A percentile compares a stretch with the other conserved stretches of the same genome.
These are phyloP conservation scores for Skeletonema potamos DNA, from an alignment of 108 stramenopile genomes.

Conservation along the genomic window DNA sequence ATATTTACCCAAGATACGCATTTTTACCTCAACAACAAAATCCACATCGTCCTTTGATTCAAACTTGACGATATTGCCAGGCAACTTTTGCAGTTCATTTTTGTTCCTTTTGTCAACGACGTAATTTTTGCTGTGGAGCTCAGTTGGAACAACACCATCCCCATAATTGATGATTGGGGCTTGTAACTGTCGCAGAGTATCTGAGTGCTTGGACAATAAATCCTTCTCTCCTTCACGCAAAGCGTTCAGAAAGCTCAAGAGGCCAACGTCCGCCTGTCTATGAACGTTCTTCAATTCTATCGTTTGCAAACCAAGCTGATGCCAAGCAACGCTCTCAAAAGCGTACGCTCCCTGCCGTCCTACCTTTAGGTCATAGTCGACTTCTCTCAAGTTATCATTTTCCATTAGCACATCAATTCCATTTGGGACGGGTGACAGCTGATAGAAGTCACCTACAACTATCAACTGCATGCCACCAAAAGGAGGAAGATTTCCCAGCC, in stretches of 20 bases:
- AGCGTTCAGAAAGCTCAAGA: slow-evolving; percentile 55
- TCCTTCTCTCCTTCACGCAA: slow-evolving; percentile 37
- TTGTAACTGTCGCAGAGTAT: slow-evolving; percentile 5
- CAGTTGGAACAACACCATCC: slow-evolving; percentile 36
- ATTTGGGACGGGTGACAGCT: slow-evolving; percentile 67
- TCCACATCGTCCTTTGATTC: slow-evolving; percentile 28
- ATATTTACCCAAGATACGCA: slow-evolving; percentile 14
- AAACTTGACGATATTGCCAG: slow-evolving; percentile 13
- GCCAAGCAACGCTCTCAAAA: slow-evolving; percentile 49
- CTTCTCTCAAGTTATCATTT: slow-evolving; percentile 19
- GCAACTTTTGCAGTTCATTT: slow-evolving; percentile 37
- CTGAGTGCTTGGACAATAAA: background rate
- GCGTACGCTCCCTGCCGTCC: slow-evolving; percentile 45
- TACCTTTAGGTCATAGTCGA: slow-evolving; percentile 22
- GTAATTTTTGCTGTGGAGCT: slow-evolving; percentile 47
- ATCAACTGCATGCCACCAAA: slow-evolving; percentile 81
- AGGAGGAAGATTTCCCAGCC: slow-evolving; percentile 41
- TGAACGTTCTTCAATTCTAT: slow-evolving; percentile 47
- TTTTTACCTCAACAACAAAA: slow-evolving; percentile 9
- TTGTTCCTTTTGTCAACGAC: slow-evolving; percentile 46
- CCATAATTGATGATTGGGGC: slow-evolving; percentile 5
- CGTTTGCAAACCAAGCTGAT: slow-evolving; percentile 3
- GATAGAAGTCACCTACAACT: slow-evolving; percentile 79
- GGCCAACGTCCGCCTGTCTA: slow-evolving; percentile 49
- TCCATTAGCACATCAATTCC: slow-evolving; percentile 10